Evolutionary conservation across 768 basidiomycete genomes (phyloP), one percentile per base, ranked within the genome.

Genomic region (Gymnopilus junonius): DNA sequence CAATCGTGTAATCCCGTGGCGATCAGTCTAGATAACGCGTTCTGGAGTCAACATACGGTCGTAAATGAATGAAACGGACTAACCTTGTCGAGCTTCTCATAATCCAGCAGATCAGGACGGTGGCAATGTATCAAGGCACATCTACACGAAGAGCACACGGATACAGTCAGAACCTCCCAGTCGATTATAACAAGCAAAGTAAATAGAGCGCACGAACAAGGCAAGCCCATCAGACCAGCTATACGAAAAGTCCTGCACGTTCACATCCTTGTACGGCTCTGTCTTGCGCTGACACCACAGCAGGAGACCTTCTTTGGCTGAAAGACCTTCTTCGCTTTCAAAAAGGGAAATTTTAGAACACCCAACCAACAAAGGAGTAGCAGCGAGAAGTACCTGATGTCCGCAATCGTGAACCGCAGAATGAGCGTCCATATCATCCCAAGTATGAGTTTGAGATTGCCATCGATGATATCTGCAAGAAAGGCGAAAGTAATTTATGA

Each of bases 361-460:
- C 17, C 21, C 11, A 55, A 29, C 14, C 34, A 31, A 62, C 10
- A 40, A 46, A 27, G 56, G 54, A n/a, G 31, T 27, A 45, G 34
- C 5, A n/a, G 10, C 25, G 0, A 4, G 43, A 43, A 45, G 23
- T 57, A 95, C 96, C 90, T 97, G 80, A 99, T 99, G 70, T 96
- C 95, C 23, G 97, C 96, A 66, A 99, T 99, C 5, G 96, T 97
- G 76, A 99, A 99, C 12, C 97, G 91, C 32, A 99, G 84, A 71
- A 99, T 95, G 37, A 99, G 85, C 0, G 94, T 97, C 97, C 97
- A 99, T 67, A 99, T 98, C 96, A 96, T 94, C 32, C 95, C 96
- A n/a, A 99, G 86, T 55, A 97, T 98, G 59, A 99, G 90, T 77
- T 99, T 99, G 66, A 96, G 76, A 75, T 97, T 97, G n/a, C 96